Percentiles rank a stretch among this genome's conserved stretches.
Evolutionary conservation across 192 early-diverging fungal genomes (phyloP).

Genomic region (Diversispora epigaea): DNA sequence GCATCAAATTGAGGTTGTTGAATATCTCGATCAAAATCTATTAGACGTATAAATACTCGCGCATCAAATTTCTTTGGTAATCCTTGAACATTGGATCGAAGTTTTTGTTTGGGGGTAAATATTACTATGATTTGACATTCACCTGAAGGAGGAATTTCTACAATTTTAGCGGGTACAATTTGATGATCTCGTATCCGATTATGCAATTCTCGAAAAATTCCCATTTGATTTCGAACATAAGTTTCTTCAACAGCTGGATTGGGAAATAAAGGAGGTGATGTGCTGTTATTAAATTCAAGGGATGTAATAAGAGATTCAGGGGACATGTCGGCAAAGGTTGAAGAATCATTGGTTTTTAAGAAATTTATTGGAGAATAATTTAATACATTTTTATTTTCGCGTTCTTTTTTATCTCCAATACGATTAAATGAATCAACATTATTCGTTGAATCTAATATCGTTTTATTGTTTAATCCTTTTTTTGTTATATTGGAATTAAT

Average conservation of each 20-base stretch:
- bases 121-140: slow-evolving; percentile 74
- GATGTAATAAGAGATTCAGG: slow-evolving; percentile 62
- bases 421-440: too few relatives aligned
- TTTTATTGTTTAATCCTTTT: too few relatives aligned
- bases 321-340: slow-evolving; percentile 34
- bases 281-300: slow-evolving; percentile 62
- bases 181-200: slow-evolving; percentile 68
- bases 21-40: slow-evolving; percentile 86
- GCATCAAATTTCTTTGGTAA: slow-evolving; percentile 79
- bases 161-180: slow-evolving; percentile 57
- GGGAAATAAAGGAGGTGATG: slow-evolving; percentile 63
- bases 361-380: not conserved
- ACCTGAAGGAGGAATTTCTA: slow-evolving; percentile 66
- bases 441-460: too few relatives aligned
- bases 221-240: slow-evolving; percentile 67
- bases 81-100: slow-evolving; percentile 63
- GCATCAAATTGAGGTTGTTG: slow-evolving; percentile 77
- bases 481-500: too few relatives aligned
- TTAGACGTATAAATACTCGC: slow-evolving; percentile 76
- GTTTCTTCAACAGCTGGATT: slow-evolving; percentile 69
- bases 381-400: not conserved
- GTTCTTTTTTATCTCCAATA: not conserved
- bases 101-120: slow-evolving; percentile 60
- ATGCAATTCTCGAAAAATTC: slow-evolving; percentile 71
- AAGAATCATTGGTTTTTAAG: not conserved